Conservation (phyloP, 1,139 yeast species). For the Sugiyamaella novakii region DNA sequence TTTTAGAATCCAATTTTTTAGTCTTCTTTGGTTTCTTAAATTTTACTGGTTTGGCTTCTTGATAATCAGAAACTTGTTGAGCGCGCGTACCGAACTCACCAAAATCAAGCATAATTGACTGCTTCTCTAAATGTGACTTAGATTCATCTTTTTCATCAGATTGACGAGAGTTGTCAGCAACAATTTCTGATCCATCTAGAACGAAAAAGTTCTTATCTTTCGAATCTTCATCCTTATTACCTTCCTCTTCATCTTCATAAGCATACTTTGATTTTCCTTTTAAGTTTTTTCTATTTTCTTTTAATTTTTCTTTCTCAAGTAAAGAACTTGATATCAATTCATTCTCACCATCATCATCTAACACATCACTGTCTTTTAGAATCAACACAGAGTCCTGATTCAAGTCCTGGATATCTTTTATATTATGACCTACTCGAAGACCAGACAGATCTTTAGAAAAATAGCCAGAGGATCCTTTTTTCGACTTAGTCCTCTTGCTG, state of each 20-base stretch:
- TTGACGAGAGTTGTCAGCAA: neutral
- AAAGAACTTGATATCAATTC: constrained; percentile 53
- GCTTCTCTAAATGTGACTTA: neutral
- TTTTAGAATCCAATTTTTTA: constrained; percentile 30
- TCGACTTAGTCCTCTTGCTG: no score
- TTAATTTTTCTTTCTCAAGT: constrained; percentile 40
- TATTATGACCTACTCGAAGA: constrained; percentile 51
- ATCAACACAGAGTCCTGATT: constrained; percentile 61
- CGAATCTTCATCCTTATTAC: constrained; percentile 35
- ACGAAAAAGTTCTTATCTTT: constrained; percentile 33
- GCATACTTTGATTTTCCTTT: constrained; percentile 35
- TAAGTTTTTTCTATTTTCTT: constrained; percentile 39
- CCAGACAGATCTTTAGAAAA: constrained; percentile 43
- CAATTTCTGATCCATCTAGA: constrained; percentile 31
- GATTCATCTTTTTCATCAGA: constrained; percentile 1
- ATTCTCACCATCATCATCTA: constrained; percentile 52
- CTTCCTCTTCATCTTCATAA: constrained; percentile 36
- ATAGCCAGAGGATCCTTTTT: constrained; percentile 17
- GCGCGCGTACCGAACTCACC: constrained; percentile 23
- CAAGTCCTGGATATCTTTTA: constrained; percentile 46
- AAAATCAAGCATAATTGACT: constrained; percentile 26
- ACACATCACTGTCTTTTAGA: constrained; percentile 58
- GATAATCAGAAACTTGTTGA: constrained; percentile 31
- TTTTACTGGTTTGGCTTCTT: constrained; percentile 45
- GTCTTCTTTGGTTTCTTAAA: constrained; percentile 52